Evolutionary conservation across 1,284 basidiomycete genomes (phyloP).

Genomic region (Bondarzewia mesenterica): DNA sequence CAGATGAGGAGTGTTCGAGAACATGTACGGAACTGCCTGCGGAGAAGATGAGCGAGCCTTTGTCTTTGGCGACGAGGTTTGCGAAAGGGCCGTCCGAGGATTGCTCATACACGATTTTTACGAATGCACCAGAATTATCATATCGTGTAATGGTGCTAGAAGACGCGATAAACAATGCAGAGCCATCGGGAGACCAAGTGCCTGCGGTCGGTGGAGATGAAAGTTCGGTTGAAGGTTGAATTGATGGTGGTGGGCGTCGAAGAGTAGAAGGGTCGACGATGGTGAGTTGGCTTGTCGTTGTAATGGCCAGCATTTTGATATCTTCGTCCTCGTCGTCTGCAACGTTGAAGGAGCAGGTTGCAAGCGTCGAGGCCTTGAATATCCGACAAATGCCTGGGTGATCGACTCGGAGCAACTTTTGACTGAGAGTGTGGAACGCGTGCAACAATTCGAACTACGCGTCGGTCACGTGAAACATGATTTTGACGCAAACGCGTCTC

Average conservation of each 20-base stretch:
- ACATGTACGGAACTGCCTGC: slow-evolving; percentile 47
- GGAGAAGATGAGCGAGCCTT: slow-evolving; percentile 38
- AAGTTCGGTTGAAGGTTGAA: slow-evolving; percentile 31
- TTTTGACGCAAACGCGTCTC: not conserved
- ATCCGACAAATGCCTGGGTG: too few species aligned
- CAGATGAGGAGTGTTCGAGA: slow-evolving; percentile 33
- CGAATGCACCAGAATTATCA: slow-evolving; percentile 34
- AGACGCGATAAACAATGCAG: slow-evolving; percentile 43
- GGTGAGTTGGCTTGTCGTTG: slow-evolving; percentile 33
- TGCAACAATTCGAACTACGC: not conserved
- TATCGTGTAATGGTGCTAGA: slow-evolving; percentile 40
- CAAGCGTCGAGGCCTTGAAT: too few species aligned
- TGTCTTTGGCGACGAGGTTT: slow-evolving; percentile 38
- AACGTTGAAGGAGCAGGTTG: too few species aligned
- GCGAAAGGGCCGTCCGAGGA: slow-evolving; percentile 22
- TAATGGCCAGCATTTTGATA: slow-evolving; percentile 40
- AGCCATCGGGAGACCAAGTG: slow-evolving; percentile 49
- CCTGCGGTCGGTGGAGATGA: slow-evolving; percentile 31
- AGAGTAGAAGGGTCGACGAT: slow-evolving; percentile 38
- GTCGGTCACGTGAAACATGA: not conserved
- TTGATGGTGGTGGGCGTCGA: slow-evolving; percentile 30
- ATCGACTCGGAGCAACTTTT: too few species aligned
- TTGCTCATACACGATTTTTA: slow-evolving; percentile 32
- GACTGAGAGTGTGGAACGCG: not conserved
- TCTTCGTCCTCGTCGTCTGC: not conserved